Evolutionary conservation across 164 flowering plant genomes (phyloP).

Genomic region (Berberis vulgaris): DNA sequence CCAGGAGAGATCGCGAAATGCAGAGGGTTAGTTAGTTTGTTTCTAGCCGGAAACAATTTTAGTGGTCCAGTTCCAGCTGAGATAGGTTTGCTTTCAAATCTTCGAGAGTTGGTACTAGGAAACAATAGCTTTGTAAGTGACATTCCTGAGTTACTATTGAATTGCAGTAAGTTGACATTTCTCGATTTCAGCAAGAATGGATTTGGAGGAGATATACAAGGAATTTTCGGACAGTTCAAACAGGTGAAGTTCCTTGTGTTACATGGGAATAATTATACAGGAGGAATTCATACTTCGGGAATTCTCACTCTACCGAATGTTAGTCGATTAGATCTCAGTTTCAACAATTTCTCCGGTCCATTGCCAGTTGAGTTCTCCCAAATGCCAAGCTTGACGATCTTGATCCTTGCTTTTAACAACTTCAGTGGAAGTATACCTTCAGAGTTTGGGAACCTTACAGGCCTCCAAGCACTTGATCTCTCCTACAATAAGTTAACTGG

Average conservation of each 20-base stretch:
- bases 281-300: slow-evolving; percentile 58
- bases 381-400: slow-evolving; percentile 39
- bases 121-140: slow-evolving; percentile 46
- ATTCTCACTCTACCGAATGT: slow-evolving; percentile 48
- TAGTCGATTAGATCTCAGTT: slow-evolving; percentile 61
- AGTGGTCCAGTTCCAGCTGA: slow-evolving; percentile 44
- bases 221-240: slow-evolving; percentile 42
- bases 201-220: slow-evolving; percentile 53
- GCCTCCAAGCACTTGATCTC: slow-evolving; percentile 76
- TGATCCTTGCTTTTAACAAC: slow-evolving; percentile 52
- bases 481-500: slow-evolving; percentile 61
- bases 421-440: slow-evolving; percentile 60
- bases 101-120: slow-evolving; percentile 47
- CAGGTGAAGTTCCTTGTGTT: slow-evolving; percentile 51
- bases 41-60: slow-evolving; percentile 58
- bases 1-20: slow-evolving; percentile 56
- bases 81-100: slow-evolving; percentile 42
- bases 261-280: slow-evolving; percentile 56
- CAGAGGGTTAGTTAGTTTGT: slow-evolving; percentile 25
- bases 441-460: slow-evolving; percentile 48
- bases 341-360: slow-evolving; percentile 57
- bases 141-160: slow-evolving; percentile 51
- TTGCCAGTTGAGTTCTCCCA: slow-evolving; percentile 51
- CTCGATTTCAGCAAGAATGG: slow-evolving; percentile 59
- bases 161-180: slow-evolving; percentile 38